Conservation (phyloP, 164 flowering plant species). For the Hamamelis virginiana region DNA sequence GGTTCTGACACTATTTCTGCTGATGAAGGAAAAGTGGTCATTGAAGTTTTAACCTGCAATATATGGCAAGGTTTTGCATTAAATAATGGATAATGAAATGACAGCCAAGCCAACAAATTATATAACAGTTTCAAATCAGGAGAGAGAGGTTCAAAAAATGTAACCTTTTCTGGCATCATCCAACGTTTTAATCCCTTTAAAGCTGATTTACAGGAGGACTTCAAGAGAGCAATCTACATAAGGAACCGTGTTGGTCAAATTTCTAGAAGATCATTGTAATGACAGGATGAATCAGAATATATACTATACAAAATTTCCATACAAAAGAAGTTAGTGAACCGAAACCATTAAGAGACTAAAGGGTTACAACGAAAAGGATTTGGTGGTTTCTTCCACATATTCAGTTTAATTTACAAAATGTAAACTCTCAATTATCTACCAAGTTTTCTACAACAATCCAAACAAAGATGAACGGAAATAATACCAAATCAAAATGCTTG, state of each 20-base stretch:
- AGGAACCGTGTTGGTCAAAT: constrained; percentile 3
- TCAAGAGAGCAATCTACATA: constrained; percentile 32
- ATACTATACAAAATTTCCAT: neutral
- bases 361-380: neutral
- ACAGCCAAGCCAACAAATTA: neutral
- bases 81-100: neutral
- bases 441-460: neutral
- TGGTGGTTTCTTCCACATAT: neutral
- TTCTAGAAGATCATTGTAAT: neutral
- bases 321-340: neutral
- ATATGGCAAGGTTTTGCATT: neutral
- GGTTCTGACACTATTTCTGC: constrained; percentile 71
- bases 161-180: constrained; percentile 59
- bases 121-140: neutral
- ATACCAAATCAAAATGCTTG: neutral
- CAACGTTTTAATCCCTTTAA: constrained; percentile 40
- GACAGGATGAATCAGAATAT: neutral
- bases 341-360: neutral
- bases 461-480: neutral
- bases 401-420: neutral
- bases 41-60: constrained; percentile 49
- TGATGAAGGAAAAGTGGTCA: constrained; percentile 53
- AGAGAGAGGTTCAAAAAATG: neutral
- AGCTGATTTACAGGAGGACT: constrained; percentile 30
- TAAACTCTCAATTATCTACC: neutral